phyloP scores from a whole-genome alignment of 169 alveolate genomes.

The Plasmodium vivax region DNA sequence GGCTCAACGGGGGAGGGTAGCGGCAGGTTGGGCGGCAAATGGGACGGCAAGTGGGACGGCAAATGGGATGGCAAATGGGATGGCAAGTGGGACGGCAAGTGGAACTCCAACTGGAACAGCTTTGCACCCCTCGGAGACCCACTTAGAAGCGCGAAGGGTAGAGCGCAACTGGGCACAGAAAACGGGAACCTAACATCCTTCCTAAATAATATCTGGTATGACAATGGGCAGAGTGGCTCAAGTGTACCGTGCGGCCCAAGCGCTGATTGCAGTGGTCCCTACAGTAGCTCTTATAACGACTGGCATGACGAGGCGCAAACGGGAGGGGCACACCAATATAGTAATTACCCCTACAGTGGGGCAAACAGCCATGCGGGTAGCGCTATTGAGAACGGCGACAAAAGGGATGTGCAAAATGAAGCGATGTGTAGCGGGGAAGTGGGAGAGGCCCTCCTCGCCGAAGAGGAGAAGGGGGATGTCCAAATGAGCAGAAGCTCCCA shows the following conservation, averaged over 20 bases:
- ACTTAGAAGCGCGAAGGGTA: not conserved
- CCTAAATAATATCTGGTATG: slow-evolving; percentile 60
- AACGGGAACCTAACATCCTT: slow-evolving; percentile 36
- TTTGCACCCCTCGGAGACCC: not conserved
- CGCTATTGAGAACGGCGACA: not conserved
- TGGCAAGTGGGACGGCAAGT: not conserved
- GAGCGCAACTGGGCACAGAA: not conserved
- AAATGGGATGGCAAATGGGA: not conserved
- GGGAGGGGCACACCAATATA: not conserved
- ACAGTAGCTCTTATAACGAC: not conserved
- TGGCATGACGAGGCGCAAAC: not conserved
- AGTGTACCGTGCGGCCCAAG: not conserved
- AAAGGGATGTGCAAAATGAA: not conserved
- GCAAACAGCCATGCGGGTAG: not conserved
- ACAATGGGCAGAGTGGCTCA: not conserved
- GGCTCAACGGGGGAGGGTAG: not conserved
- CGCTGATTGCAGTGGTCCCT: not conserved
- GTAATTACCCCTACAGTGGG: not conserved
- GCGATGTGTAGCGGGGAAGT: not conserved
- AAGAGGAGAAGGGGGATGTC: not conserved
- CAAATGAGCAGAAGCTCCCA: not conserved
- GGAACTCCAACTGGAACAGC: not conserved
- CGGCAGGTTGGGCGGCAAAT: not conserved
- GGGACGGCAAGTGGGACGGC: not conserved
- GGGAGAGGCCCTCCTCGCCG: not conserved